Conservation (phyloP, 345 rosid species). For the thale cress (Arabidopsis thaliana) region TAIR10.1 NC_003075.7:6938501-6939000, state of each 20-base stretch:
- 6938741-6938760: conserved; percentile 38
- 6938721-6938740: conserved; percentile 49
- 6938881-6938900: conserved; percentile 64
- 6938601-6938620: conserved; percentile 18
- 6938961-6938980: conserved; percentile 53
- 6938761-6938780: conserved; percentile 40
- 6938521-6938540: conserved; percentile 25
- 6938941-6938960: conserved; percentile 59
- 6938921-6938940: conserved; percentile 67
- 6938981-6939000: conserved; percentile 52
- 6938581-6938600: conserved; percentile 1
- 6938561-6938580: conserved; percentile 15
- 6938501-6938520: conserved; percentile 25
- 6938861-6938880: conserved; percentile 56
- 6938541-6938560: conserved; percentile 10
- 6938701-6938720: conserved; percentile 64
- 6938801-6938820: conserved; percentile 64
- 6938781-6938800: conserved; percentile 47
- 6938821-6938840: conserved; percentile 56
- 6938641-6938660: conserved; percentile 3
- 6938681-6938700: conserved; percentile 26
- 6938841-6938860: conserved; percentile 57
- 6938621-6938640: background rate
- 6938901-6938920: conserved; percentile 63
- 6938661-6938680: conserved; percentile 23